Conservation (phyloP, 495 filamentous ascomycete species). For the Penicillium daleae region DNA sequence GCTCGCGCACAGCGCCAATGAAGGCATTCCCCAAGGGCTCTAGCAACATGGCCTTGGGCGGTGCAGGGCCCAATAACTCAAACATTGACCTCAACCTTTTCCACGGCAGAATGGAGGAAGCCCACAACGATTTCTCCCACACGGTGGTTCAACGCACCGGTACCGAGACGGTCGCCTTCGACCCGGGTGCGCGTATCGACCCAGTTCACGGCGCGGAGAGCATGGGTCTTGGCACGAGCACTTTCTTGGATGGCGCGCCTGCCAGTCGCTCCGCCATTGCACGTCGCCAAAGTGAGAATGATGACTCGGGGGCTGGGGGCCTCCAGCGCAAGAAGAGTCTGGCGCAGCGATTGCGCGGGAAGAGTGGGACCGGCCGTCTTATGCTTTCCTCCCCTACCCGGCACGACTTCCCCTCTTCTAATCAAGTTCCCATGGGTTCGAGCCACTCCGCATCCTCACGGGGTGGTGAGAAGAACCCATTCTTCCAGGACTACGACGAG, state of each 20-base stretch:
- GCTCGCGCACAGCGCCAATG: constrained; percentile 85
- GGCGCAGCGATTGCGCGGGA: constrained; percentile 79
- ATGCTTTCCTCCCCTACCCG: constrained; percentile 49
- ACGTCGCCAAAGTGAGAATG: constrained; percentile 68
- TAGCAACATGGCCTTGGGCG: constrained; percentile 88
- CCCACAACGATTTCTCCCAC: constrained; percentile 74
- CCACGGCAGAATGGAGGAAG: constrained; percentile 81
- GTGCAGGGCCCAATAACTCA: constrained; percentile 80
- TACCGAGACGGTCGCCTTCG: constrained; percentile 55
- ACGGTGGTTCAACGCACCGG: constrained; percentile 40
- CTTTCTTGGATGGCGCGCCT: constrained; percentile 93
- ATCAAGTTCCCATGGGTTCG: constrained; percentile 32
- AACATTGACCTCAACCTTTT: constrained; percentile 83
- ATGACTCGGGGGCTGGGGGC: constrained; percentile 59
- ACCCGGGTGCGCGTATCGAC: constrained; percentile 62
- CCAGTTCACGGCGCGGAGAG: constrained; percentile 83
- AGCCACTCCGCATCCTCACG: constrained; percentile 38
- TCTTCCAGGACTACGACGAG: constrained; percentile 82
- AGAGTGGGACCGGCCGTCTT: constrained; percentile 58
- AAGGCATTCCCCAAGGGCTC: constrained; percentile 93
- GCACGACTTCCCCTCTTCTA: constrained; percentile 36
- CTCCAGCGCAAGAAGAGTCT: constrained; percentile 90
- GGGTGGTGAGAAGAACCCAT: constrained; percentile 72
- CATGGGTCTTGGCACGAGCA: constrained; percentile 87
- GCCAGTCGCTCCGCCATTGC: constrained; percentile 84